Percentiles rank a stretch among this genome's conserved stretches.
Conservation (phyloP, 345 rosid species). For the Dimocarpus longan region DNA sequence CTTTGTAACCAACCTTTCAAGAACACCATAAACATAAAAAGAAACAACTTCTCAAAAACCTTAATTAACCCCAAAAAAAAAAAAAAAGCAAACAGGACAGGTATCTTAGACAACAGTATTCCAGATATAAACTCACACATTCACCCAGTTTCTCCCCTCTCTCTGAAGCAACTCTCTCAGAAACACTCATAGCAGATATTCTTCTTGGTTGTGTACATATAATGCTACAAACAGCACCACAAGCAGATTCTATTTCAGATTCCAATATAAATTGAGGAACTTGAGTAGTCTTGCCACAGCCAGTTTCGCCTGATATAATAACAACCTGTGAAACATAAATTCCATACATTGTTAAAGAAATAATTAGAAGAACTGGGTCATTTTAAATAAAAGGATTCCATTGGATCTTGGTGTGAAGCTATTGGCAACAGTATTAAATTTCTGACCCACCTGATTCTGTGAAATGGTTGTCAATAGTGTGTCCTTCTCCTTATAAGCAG, state of each 20-base stretch:
- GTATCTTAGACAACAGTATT: slow-evolving; percentile 14
- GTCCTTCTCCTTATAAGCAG: slow-evolving; percentile 82
- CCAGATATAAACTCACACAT: slow-evolving; percentile 63
- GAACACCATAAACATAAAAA: slow-evolving; percentile 22
- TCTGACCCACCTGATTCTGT: slow-evolving; percentile 64
- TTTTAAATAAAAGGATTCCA: background rate
- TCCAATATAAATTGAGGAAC: slow-evolving; percentile 92
- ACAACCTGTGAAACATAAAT: slow-evolving; percentile 58
- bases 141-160: slow-evolving; percentile 95
- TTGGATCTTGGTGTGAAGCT: background rate
- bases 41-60: slow-evolving; percentile 12
- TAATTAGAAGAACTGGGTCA: background rate
- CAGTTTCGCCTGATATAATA: slow-evolving; percentile 93
- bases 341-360: slow-evolving; percentile 5
- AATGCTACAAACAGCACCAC: slow-evolving; percentile 80
- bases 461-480: slow-evolving; percentile 57
- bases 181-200: slow-evolving; percentile 92
- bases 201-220: slow-evolving; percentile 96
- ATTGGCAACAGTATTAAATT: slow-evolving; percentile 3
- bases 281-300: slow-evolving; percentile 98
- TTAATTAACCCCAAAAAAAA: background rate
- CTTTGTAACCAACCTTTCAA: slow-evolving; percentile 88
- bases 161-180: slow-evolving; percentile 94
- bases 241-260: slow-evolving; percentile 63
- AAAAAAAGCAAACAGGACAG: slow-evolving; percentile 23